phyloP scores from a whole-genome alignment of 768 basidiomycete species.

The Auriscalpium orientale region DNA sequence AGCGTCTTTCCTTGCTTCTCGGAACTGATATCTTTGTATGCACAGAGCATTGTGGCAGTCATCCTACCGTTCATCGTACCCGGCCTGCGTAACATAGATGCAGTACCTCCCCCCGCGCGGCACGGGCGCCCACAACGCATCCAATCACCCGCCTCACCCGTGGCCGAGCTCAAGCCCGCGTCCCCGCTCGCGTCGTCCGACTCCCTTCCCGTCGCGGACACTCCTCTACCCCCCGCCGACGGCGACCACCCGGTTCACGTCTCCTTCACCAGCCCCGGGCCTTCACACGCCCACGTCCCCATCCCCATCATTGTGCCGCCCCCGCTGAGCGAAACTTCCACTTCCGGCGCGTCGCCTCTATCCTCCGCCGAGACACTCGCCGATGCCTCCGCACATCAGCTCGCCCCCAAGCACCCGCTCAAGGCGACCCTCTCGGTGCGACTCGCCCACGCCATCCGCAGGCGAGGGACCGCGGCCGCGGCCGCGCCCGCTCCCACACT shows the following conservation, averaged over 20 bases:
- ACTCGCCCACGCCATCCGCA: background rate
- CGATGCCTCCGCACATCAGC: background rate
- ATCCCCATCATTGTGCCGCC: background rate
- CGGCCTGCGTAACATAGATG: background rate
- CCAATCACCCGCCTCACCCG: background rate
- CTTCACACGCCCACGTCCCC: background rate
- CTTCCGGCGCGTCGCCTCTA: conserved; percentile 2
- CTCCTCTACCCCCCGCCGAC: background rate
- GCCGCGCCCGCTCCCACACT: background rate
- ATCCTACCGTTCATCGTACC: conserved; percentile 5
- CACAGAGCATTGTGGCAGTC: conserved; percentile 5
- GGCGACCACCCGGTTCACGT: background rate
- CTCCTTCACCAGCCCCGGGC: conserved; percentile 7
- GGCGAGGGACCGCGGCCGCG: background rate
- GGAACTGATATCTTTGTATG: background rate
- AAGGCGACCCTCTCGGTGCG: conserved; percentile 2
- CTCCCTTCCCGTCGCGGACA: background rate
- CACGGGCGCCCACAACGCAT: background rate
- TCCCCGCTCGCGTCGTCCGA: background rate
- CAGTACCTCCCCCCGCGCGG: no score
- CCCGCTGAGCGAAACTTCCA: background rate
- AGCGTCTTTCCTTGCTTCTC: background rate
- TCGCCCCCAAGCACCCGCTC: background rate
- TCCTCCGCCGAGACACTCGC: conserved; percentile 11
- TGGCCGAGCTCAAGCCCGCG: background rate